phyloP scores from a whole-genome alignment of 768 basidiomycete species.

The Leccinellum luteum region DNA sequence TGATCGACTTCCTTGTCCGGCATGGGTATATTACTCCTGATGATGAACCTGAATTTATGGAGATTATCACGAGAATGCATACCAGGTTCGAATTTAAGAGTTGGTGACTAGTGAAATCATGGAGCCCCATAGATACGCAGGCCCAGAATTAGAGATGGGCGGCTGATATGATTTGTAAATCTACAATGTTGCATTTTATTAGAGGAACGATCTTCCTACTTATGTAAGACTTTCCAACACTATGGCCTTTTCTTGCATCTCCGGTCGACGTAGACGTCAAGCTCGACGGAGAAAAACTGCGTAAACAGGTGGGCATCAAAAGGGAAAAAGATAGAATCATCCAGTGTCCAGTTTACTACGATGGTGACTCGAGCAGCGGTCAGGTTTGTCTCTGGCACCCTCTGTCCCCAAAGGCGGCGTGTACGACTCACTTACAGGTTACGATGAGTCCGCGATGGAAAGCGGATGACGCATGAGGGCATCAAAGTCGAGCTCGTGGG shows the following conservation, averaged over 20 bases:
- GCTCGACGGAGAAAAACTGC: constrained; percentile 79
- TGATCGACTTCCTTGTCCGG: constrained; percentile 88
- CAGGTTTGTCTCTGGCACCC: constrained; percentile 51
- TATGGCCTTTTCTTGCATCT: constrained; percentile 81
- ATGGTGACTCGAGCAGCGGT: constrained; percentile 89
- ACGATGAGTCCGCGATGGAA: constrained; percentile 91
- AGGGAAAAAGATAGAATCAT: constrained; percentile 82
- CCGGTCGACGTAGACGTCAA: constrained; percentile 91
- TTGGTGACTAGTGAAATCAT: constrained; percentile 34
- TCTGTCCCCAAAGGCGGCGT: background rate
- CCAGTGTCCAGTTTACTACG: constrained; percentile 91
- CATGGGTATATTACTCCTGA: constrained; percentile 85
- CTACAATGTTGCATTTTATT: too few relatives aligned
- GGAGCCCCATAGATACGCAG: background rate
- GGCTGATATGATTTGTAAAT: too few relatives aligned
- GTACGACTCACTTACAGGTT: constrained; percentile 46
- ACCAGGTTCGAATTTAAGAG: constrained; percentile 62
- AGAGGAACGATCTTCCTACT: too few relatives aligned
- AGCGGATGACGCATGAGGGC: constrained; percentile 91
- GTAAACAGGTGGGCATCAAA: constrained; percentile 90
- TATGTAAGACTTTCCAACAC: too few relatives aligned
- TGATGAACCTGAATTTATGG: constrained; percentile 78
- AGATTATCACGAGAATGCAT: constrained; percentile 75
- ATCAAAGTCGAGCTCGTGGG: constrained; percentile 98
- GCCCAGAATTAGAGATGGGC: background rate